A percentile compares a stretch with the other conserved stretches of the same genome.
Conservation (phyloP, 805 yeast genomes). For the Sporopachydermia quercuum region DNA sequence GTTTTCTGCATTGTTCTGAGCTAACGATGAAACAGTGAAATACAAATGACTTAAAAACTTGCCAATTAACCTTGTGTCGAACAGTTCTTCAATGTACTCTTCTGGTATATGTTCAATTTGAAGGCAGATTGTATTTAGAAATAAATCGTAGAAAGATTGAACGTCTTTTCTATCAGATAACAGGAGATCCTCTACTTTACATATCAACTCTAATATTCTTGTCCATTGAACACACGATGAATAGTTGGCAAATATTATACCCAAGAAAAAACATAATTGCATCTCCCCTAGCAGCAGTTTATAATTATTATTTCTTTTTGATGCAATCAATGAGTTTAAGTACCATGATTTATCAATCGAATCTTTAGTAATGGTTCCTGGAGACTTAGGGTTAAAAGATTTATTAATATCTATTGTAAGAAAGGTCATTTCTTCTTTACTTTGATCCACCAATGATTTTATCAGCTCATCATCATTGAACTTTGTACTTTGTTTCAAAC, state of each 20-base stretch:
- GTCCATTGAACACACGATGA: constrained; percentile 56
- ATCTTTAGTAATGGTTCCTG: constrained; percentile 29
- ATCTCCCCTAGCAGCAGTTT: constrained; percentile 34
- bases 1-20: no score
- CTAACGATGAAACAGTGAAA: constrained; percentile 2
- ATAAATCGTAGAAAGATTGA: constrained; percentile 19
- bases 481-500: constrained; percentile 6
- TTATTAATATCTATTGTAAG: constrained; percentile 27
- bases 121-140: constrained; percentile 18
- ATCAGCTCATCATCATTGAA: constrained; percentile 19
- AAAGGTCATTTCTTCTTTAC: constrained; percentile 23
- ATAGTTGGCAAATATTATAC: constrained; percentile 42
- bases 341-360: constrained; percentile 52
- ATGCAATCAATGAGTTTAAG: constrained; percentile 21
- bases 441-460: constrained; percentile 19
- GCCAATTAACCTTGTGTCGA: constrained; percentile 13
- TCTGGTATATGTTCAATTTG: constrained; percentile 29
- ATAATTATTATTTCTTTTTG: constrained; percentile 14
- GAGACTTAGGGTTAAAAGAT: constrained; percentile 17
- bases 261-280: constrained; percentile 33
- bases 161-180: constrained; percentile 7
- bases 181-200: constrained; percentile 21
- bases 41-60: constrained; percentile 8
- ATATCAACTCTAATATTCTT: constrained; percentile 28
- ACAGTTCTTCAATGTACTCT: constrained; percentile 26